phyloP scores from a whole-genome alignment of 139 green algal genomes.

The Micromonas commoda region DNA sequence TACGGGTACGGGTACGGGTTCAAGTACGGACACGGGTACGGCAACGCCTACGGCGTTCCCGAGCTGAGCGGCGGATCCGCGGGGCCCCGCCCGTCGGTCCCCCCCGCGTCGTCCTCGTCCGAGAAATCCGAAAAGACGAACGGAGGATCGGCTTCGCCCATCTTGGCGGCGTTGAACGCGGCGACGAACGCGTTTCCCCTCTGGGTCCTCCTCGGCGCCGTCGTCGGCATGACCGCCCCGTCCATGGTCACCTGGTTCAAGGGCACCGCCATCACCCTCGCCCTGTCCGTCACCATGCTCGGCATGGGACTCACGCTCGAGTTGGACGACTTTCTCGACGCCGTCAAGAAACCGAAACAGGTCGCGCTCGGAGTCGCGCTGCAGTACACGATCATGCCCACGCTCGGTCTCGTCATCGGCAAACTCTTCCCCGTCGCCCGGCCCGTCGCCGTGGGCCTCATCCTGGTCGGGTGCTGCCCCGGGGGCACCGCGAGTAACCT shows the following conservation, averaged over 20 bases:
- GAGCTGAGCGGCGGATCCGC: neutral
- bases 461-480: slow-evolving; percentile 53
- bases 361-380: slow-evolving; percentile 51
- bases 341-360: slow-evolving; percentile 24
- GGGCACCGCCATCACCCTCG: slow-evolving; percentile 38
- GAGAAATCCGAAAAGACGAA: no score
- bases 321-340: slow-evolving; percentile 33
- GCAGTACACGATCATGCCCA: slow-evolving; percentile 74
- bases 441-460: slow-evolving; percentile 41
- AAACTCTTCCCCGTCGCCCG: slow-evolving; percentile 17
- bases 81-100: neutral
- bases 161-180: no score
- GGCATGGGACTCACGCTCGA: slow-evolving; percentile 63
- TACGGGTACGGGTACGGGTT: neutral
- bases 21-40: neutral
- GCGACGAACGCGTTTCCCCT: slow-evolving; percentile 47
- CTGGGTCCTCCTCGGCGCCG: slow-evolving; percentile 48
- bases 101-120: neutral
- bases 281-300: slow-evolving; percentile 57
- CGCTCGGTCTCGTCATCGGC: slow-evolving; percentile 49
- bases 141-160: no score
- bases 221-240: slow-evolving; percentile 41
- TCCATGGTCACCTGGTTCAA: slow-evolving; percentile 51
- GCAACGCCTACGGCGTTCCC: neutral
- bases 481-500: slow-evolving; percentile 62